A percentile compares a stretch with the other conserved stretches of the same genome.
phyloP scores from a whole-genome alignment of 225 moss, liverwort and hornwort genomes.

The Bryum argenteum region DNA sequence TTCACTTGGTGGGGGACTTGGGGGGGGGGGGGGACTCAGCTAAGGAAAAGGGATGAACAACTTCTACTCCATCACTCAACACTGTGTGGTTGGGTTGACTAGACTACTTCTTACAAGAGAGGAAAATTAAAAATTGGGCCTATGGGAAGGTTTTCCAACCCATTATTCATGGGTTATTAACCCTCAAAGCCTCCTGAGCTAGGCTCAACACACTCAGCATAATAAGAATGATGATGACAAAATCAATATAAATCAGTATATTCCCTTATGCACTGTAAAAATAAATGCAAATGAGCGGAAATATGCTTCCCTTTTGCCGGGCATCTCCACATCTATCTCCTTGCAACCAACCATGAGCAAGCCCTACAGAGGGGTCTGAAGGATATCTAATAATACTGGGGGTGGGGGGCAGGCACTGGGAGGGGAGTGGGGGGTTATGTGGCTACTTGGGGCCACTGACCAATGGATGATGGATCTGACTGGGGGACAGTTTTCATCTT shows the following conservation, averaged over 20 bases:
- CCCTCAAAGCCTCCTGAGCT: background rate
- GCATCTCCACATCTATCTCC: background rate
- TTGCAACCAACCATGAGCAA: background rate
- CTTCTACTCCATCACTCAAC: conserved; percentile 4
- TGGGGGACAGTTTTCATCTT: background rate
- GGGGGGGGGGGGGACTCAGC: background rate
- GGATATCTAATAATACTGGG: background rate
- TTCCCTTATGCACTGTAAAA: too few species aligned
- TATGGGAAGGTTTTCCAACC: background rate
- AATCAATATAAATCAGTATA: background rate
- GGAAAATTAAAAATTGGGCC: background rate
- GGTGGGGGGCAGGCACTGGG: too few species aligned
- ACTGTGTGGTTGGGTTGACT: conserved; percentile 6
- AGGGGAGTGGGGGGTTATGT: background rate
- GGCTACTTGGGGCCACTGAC: conserved; percentile 12
- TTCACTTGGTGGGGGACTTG: background rate
- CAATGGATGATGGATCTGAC: conserved; percentile 25
- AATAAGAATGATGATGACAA: background rate
- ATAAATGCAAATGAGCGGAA: background rate
- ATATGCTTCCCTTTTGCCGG: background rate
- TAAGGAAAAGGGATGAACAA: background rate
- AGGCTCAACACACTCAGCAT: background rate
- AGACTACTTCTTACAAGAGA: too few species aligned
- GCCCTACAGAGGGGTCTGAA: background rate
- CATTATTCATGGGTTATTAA: conserved; percentile 30